Evolutionary conservation across 2,329 filamentous ascomycete genomes (phyloP).

Genomic region (Phaeosphaeria sp.): DNA sequence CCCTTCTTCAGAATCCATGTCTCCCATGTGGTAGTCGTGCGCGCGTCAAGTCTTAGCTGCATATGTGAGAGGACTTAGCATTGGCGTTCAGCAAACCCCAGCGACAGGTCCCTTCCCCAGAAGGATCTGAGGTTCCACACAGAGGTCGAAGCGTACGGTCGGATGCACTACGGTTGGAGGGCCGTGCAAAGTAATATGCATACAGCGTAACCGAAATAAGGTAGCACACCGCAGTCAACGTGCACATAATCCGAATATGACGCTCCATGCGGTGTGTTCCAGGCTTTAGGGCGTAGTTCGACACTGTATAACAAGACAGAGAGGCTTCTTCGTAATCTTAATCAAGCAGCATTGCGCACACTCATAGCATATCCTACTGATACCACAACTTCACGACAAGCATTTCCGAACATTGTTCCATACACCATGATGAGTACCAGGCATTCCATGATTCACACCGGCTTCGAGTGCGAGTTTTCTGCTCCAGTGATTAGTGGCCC

Average conservation of each 20-base stretch:
- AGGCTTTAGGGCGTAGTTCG: not conserved
- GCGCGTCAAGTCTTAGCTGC: not conserved
- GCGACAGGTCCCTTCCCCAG: not conserved
- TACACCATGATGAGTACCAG: not conserved
- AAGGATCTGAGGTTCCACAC: not conserved
- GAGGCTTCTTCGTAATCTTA: not conserved
- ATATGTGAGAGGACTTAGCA: not conserved
- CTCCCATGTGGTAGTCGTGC: not conserved
- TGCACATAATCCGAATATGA: constrained; percentile 5
- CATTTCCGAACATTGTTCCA: too few relatives aligned
- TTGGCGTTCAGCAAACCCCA: not conserved
- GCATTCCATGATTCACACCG: not conserved
- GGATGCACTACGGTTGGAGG: constrained; percentile 1
- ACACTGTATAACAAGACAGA: not conserved
- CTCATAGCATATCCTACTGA: not conserved
- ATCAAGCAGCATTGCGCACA: not conserved
- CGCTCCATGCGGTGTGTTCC: not conserved
- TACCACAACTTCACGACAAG: not conserved
- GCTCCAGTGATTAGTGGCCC: not conserved
- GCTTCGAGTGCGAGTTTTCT: not conserved
- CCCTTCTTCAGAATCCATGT: not conserved
- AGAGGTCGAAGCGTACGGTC: not conserved
- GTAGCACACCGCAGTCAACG: not conserved
- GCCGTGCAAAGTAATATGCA: constrained; percentile 1
- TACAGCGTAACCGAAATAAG: constrained; percentile 2